phyloP scores from a whole-genome alignment of 192 early-diverging fungal genomes.

The Linnemannia hyalina region DNA sequence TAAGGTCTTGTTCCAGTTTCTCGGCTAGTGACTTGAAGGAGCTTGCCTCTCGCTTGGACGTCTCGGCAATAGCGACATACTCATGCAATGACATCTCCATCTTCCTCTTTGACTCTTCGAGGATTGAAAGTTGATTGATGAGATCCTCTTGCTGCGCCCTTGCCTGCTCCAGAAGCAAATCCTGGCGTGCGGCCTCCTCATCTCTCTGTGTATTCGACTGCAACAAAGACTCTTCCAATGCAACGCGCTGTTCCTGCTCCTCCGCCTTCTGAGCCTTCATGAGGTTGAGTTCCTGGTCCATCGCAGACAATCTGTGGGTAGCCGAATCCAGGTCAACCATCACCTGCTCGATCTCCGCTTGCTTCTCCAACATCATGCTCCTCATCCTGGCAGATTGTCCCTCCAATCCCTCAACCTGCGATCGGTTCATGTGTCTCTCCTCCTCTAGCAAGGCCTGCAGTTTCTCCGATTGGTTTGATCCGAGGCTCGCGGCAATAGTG shows the following conservation, averaged over 20 bases:
- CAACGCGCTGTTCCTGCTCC: neutral
- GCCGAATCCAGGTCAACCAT: neutral
- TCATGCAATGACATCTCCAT: neutral
- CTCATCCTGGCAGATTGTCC: neutral
- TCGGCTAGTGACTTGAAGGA: neutral
- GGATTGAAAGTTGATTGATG: neutral
- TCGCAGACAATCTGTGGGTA: neutral
- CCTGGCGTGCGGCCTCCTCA: neutral
- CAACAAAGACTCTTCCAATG: neutral
- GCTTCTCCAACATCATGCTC: constrained; percentile 17
- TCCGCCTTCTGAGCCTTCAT: neutral
- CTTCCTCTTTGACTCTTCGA: neutral
- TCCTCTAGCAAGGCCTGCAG: constrained; percentile 2
- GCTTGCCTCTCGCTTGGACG: neutral
- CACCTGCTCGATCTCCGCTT: constrained; percentile 8
- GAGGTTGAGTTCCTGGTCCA: constrained; percentile 2
- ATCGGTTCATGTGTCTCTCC: neutral
- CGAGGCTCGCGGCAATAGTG: neutral
- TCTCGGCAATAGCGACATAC: neutral
- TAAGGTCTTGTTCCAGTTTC: constrained; percentile 10
- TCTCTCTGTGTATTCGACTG: neutral
- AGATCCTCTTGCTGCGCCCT: neutral
- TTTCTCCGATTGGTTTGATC: neutral
- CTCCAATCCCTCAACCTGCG: neutral
- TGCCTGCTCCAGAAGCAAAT: neutral